A percentile compares a stretch with the other conserved stretches of the same genome.
These are phyloP conservation scores for Skeletonema menzelii DNA, from an alignment of 108 stramenopile species.

Conservation along the genomic window DNA sequence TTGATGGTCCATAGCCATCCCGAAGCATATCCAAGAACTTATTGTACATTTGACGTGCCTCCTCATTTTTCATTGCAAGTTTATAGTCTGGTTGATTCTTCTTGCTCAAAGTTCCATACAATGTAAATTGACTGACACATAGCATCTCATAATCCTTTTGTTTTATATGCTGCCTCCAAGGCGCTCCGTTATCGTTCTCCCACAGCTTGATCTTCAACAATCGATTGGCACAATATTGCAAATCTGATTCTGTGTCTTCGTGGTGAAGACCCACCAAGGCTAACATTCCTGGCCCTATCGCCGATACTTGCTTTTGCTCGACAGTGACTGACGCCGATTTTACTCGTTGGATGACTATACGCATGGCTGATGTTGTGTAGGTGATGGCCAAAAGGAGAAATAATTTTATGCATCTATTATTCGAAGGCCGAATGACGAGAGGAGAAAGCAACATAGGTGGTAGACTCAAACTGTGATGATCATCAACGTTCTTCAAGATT, in stretches of 20 bases:
- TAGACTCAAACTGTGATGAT: no score
- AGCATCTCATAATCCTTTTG: constrained; percentile 66
- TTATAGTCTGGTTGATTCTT: constrained; percentile 91
- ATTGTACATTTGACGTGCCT: constrained; percentile 67
- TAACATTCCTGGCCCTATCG: constrained; percentile 74
- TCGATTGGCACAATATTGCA: constrained; percentile 74
- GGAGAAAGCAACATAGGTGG: neutral
- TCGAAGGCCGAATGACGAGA: neutral
- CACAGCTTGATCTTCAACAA: constrained; percentile 77
- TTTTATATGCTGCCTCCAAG: constrained; percentile 82
- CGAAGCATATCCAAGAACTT: constrained; percentile 66
- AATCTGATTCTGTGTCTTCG: constrained; percentile 64
- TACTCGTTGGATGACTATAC: constrained; percentile 82
- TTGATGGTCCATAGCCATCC: constrained; percentile 60
- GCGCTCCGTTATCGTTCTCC: constrained; percentile 69
- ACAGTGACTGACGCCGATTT: constrained; percentile 90
- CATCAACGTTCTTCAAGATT: no score
- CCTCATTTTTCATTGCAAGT: constrained; percentile 71
- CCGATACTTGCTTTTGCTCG: constrained; percentile 57
- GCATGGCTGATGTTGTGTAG: constrained; percentile 52
- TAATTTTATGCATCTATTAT: neutral
- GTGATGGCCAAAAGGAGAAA: neutral
- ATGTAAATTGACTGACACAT: constrained; percentile 85
- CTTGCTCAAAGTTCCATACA: constrained; percentile 81
- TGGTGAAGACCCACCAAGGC: constrained; percentile 82